Percentiles rank a stretch among this genome's conserved stretches.
These are phyloP conservation scores for Ganoderma leucocontextum DNA, from an alignment of 1,284 basidiomycete species.

Conservation along the genomic window DNA sequence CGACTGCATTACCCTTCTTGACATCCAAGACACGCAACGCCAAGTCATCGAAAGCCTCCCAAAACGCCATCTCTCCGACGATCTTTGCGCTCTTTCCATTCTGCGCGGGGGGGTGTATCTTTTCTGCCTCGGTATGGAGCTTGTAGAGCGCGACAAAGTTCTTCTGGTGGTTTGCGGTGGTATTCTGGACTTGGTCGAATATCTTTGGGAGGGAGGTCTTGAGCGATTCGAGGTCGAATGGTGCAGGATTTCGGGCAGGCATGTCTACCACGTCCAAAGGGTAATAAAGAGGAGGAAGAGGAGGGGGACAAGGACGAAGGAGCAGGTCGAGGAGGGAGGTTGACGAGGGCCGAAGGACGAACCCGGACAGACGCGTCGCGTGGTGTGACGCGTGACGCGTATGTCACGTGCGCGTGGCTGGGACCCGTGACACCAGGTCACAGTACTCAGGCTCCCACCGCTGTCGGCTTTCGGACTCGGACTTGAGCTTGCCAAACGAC, in stretches of 20 bases:
- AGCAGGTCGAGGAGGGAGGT: not conserved
- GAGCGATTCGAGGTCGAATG: constrained; percentile 46
- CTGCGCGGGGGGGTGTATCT: constrained; percentile 61
- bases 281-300: not conserved
- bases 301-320: not conserved
- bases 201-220: constrained; percentile 56
- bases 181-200: constrained; percentile 86
- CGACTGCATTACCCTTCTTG: constrained; percentile 86
- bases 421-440: not conserved
- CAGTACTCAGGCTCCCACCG: not conserved
- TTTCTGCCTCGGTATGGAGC: constrained; percentile 74
- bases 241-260: constrained; percentile 42
- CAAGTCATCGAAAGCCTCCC: constrained; percentile 77
- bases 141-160: constrained; percentile 90
- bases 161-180: constrained; percentile 90
- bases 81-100: constrained; percentile 64
- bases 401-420: constrained; percentile 23
- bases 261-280: constrained; percentile 29
- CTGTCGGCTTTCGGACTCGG: too few relatives aligned
- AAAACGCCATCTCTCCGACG: constrained; percentile 85
- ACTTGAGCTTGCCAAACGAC: not conserved
- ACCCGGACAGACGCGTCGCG: constrained; percentile 19
- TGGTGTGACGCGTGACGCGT: constrained; percentile 26
- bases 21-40: constrained; percentile 76
- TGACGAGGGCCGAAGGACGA: not conserved